Base-by-base conservation (phyloP, 1,284 basidiomycete species). In the Neotropicomus parvogracilis region DNA sequence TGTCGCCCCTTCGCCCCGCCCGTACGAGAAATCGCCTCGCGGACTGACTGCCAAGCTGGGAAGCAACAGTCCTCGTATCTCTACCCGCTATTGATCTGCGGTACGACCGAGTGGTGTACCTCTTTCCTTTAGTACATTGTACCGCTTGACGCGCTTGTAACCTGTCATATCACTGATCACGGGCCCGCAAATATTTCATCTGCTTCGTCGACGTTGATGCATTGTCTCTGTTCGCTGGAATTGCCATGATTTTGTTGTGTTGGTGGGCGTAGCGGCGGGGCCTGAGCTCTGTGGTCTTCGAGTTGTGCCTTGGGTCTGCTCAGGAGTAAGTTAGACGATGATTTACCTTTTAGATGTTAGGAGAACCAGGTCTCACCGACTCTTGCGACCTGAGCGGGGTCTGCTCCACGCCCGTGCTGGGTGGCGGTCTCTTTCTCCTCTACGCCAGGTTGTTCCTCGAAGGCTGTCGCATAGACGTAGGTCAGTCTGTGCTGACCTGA, bases 11-110 rank as follows among this genome's bases (percentile, higher is more conserved):
- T 14, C 53, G 2, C 17, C 36, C 1, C 57, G 41, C 11, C 0
- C 10, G 28, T 48, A 29, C 4, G 57, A 59, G 1, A 48, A 39
- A 7, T 65, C 62, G 6, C 56, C 59, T 3, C 60, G 50, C 4
- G 14, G 38, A n/a, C 12, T 46, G 40, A 6, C 26, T 1, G 39
- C 40, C 17, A 59, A 32, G 57, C 42, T 59, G 1, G 59, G 47
- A 8, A 4, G 6, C 11, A 48, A 24, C 8, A 49, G 55, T 21
- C 56, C 58, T 19, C 58, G 60, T 19, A 39, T 59, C 8, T 8
- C 26, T 4, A 36, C 56, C 5, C 6, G 49, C 5, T 63, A 53
- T 40, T 59, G 44, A 59, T 33, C 14, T 2, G 37, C 12, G 21
- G n/a, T n/a, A n/a, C n/a, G n/a, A n/a, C n/a, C n/a, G n/a, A n/a